Base-by-base conservation (phyloP, 306 rosid species). In the Urtica urens region DNA sequence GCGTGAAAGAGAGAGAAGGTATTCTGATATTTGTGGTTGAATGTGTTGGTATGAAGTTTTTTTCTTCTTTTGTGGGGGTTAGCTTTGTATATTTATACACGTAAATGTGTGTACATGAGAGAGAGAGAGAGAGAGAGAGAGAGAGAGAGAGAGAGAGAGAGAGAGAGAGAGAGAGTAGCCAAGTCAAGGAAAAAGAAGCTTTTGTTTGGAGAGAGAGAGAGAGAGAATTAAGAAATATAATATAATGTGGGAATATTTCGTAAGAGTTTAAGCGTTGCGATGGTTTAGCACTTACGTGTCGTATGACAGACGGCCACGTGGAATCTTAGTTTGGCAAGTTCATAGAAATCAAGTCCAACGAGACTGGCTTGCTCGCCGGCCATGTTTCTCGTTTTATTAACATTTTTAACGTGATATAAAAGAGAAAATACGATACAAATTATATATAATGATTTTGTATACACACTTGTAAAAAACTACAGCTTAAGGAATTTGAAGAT, bases 331-430 rank as follows among this genome's bases (percentile, higher is more conserved):
- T 72, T 23, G 73, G 76, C 52, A 51, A 47, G 49, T 20, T 25
- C 30, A 6, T 10, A 48, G 48, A 43, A 15, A 43, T n/a, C n/a
- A n/a, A n/a, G n/a, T n/a, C 7, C 37, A 21, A 31, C 1, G 29
- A 19, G 41, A 50, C 33, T 25, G 9, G 71, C 58, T n/a, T n/a
- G n/a, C n/a, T n/a, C 51, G 77, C 71, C 74, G 67, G 38, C 51
- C 33, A 49, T 12, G 19, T n/a, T 46, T 12, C 62, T 49, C 7
- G 27, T 28, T 30, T 59, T 34, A 39, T 46, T 60, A 66, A 26
- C 53, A 16, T 17, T n/a, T n/a, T n/a, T n/a, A n/a, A n/a, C n/a
- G n/a, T n/a, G n/a, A n/a, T n/a, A n/a, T n/a, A n/a, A n/a, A n/a
- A n/a, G n/a, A n/a, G n/a, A n/a, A n/a, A n/a, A n/a, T n/a, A n/a